Evolutionary conservation across 2,329 filamentous ascomycete species (phyloP).

Genomic region (Pestalotiopsis sp.): DNA sequence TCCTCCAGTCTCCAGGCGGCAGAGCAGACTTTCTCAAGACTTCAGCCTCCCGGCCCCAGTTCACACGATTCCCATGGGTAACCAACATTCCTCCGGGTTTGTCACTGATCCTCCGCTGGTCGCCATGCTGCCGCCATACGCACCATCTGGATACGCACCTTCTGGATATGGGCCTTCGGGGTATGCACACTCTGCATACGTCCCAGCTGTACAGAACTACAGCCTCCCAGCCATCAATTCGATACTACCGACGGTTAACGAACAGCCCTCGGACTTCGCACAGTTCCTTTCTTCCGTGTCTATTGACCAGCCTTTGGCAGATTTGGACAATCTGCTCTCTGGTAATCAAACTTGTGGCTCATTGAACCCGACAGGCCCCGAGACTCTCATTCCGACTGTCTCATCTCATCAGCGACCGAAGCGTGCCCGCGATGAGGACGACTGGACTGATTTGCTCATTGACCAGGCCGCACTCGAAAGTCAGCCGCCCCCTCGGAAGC

Average conservation of each 20-base stretch:
- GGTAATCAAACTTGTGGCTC: background rate
- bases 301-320: background rate
- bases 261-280: background rate
- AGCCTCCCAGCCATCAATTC: background rate
- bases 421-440: background rate
- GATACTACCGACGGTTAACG: background rate
- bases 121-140: too few relatives aligned
- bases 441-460: background rate
- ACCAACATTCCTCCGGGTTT: too few relatives aligned
- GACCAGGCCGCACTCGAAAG: background rate
- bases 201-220: background rate
- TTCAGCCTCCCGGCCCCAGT: too few relatives aligned
- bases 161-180: too few relatives aligned
- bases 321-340: background rate
- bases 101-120: too few relatives aligned
- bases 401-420: background rate
- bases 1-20: background rate
- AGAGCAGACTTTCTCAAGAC: background rate
- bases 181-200: too few relatives aligned
- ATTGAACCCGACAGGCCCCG: background rate
- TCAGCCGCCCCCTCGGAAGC: background rate
- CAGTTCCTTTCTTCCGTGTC: background rate
- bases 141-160: too few relatives aligned
- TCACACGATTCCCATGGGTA: too few relatives aligned
- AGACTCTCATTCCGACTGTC: background rate